A percentile compares a stretch with the other conserved stretches of the same genome.
Evolutionary conservation across 163 green algal genomes (phyloP).

Genomic region (Chloroidium sp.): DNA sequence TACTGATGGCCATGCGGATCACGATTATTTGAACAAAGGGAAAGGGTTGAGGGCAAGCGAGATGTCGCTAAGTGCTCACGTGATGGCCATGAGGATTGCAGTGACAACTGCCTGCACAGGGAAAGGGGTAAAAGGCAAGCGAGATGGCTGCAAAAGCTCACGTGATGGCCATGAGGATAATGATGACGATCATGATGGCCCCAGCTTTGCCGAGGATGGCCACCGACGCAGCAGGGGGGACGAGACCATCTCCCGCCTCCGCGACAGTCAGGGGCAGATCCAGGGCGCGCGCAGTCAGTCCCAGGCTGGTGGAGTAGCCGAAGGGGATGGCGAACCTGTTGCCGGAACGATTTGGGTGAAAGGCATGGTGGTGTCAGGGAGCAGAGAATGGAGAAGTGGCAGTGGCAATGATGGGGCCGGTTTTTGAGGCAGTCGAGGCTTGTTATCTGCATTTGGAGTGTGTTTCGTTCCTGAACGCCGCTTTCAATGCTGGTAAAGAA

Average conservation of each 20-base stretch:
- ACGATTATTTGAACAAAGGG: too few species aligned
- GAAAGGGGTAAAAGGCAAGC: too few species aligned
- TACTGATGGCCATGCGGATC: too few species aligned
- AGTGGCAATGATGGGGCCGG: too few species aligned
- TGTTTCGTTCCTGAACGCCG: too few species aligned
- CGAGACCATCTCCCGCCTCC: constrained; percentile 48
- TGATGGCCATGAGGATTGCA: constrained; percentile 54
- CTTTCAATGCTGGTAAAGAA: too few species aligned
- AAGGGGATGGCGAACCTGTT: constrained; percentile 21
- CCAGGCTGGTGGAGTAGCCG: constrained; percentile 13
- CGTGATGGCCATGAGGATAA: constrained; percentile 56
- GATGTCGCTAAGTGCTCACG: neutral
- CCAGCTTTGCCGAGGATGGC: constrained; percentile 75
- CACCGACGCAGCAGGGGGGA: constrained; percentile 63
- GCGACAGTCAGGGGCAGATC: constrained; percentile 16
- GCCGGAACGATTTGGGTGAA: too few species aligned
- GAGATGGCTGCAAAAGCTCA: neutral
- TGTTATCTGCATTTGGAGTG: too few species aligned
- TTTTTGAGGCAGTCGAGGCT: too few species aligned
- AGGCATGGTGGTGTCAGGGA: neutral
- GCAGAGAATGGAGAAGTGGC: too few species aligned
- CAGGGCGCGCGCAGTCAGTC: constrained; percentile 13
- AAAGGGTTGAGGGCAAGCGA: too few species aligned
- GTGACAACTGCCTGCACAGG: too few species aligned
- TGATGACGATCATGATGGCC: constrained; percentile 53